Percentiles rank a stretch among this genome's conserved stretches.
Evolutionary conservation across 164 flowering plant species (phyloP).

Genomic region (Umbilicus rupestris): DNA sequence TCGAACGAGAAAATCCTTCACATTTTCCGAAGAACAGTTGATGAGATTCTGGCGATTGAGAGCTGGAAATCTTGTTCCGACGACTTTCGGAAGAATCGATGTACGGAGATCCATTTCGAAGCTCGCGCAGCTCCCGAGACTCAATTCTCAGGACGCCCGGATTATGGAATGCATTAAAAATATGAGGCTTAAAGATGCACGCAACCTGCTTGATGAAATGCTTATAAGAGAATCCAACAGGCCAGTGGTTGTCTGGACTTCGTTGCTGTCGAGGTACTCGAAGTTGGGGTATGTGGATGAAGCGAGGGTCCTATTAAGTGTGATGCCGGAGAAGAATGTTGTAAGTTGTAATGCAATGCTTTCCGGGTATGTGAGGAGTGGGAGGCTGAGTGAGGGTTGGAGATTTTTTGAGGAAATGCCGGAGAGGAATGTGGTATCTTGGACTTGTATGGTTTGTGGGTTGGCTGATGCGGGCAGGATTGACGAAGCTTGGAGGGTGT

Average conservation of each 20-base stretch:
- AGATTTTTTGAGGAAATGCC: conserved; percentile 38
- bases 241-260: conserved; percentile 32
- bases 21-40: neutral
- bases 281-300: conserved; percentile 30
- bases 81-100: neutral
- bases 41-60: neutral
- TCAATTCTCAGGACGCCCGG: conserved; percentile 17
- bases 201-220: conserved; percentile 32
- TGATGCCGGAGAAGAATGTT: conserved; percentile 39
- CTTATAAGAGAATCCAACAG: conserved; percentile 15
- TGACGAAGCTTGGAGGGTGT: conserved; percentile 30
- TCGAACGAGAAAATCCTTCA: neutral
- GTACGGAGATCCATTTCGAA: neutral
- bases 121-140: conserved; percentile 10
- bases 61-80: neutral
- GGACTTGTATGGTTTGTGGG: conserved; percentile 50
- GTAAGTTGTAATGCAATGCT: conserved; percentile 48
- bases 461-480: conserved; percentile 25
- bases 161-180: conserved; percentile 17
- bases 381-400: conserved; percentile 33
- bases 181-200: conserved; percentile 23
- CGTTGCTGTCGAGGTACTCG: conserved; percentile 29
- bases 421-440: conserved; percentile 42
- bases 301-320: conserved; percentile 32
- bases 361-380: conserved; percentile 32